phyloP scores from a whole-genome alignment of 2,329 filamentous ascomycete genomes.

The Fusarium protoensiforme region DNA sequence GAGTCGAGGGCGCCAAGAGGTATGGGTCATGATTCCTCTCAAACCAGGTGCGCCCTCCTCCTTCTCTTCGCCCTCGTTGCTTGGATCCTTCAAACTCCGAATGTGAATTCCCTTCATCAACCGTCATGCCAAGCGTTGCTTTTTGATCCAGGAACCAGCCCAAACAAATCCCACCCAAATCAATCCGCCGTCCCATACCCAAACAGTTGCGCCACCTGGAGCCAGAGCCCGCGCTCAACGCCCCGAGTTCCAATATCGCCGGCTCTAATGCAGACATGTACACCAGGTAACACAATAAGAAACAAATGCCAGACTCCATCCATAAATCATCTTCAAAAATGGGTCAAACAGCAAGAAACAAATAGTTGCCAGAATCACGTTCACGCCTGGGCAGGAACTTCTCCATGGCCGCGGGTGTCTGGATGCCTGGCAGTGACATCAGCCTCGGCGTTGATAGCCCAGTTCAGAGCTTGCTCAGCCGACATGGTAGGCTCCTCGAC shows the following conservation, averaged over 20 bases:
- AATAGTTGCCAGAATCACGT: not conserved
- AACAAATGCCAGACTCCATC: slow-evolving; percentile 22
- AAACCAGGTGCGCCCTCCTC: slow-evolving; percentile 14
- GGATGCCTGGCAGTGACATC: slow-evolving; percentile 29
- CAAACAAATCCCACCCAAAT: slow-evolving; percentile 10
- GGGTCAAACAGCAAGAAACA: not conserved
- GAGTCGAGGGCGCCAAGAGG: slow-evolving; percentile 7
- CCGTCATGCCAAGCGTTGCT: slow-evolving; percentile 39
- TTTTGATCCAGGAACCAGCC: slow-evolving; percentile 32
- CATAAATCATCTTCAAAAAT: slow-evolving; percentile 1
- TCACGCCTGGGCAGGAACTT: slow-evolving; percentile 35
- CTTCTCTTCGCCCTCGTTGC: slow-evolving; percentile 7
- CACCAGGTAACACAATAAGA: slow-evolving; percentile 27
- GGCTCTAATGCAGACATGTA: slow-evolving; percentile 36
- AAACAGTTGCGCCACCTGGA: slow-evolving; percentile 32
- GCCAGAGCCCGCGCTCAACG: slow-evolving; percentile 36
- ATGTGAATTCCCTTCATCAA: slow-evolving; percentile 37
- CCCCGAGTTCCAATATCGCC: slow-evolving; percentile 22
- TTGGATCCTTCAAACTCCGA: slow-evolving; percentile 36
- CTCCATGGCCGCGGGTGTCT: slow-evolving; percentile 19
- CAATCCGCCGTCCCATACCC: slow-evolving; percentile 15
- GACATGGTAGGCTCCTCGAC: slow-evolving; percentile 43
- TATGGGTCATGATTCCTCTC: slow-evolving; percentile 11
- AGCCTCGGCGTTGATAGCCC: slow-evolving; percentile 43
- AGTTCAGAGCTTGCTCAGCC: slow-evolving; percentile 44